Base-by-base conservation (phyloP, 2,329 filamentous ascomycete genomes). In the Alternaria longipes region DNA sequence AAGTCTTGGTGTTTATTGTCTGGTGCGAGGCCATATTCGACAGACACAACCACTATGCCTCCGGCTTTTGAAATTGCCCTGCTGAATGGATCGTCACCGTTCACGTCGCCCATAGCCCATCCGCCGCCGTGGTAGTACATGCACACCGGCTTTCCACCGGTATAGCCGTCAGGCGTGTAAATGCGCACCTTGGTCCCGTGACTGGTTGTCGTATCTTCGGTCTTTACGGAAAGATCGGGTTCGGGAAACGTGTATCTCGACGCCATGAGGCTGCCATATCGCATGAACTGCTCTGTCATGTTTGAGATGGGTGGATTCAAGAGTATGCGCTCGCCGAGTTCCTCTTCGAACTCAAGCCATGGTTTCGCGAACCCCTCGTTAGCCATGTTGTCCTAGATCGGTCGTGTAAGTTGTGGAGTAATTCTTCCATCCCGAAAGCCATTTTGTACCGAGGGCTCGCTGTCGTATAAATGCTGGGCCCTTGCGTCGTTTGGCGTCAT, bases 41-140 rank as follows among this genome's bases (percentile, higher is more conserved):
- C 72, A 20, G 74, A 75, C 3, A 79, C 71, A n/a, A 79, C 60
- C 8, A 79, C 72, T 2, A 74, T 56, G 8, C 59, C 65, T 5
- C 68, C 70, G 1, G 44, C 36, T 30, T 64, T 74, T 71, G 36
- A 70, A 62, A 24, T 76, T 68, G 28, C 60, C 52, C 77, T 56
- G 36, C 71, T 74, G 32, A 65, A 64, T 1, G 63, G 51, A 60
- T 80, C 78, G 30, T 79, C 77, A 6, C 66, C 67, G 18, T 79
- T 71, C 2, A 80, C 41, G 44, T 77, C 70, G 12, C 77, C 75
- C 71, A 79, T 76, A 5, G 75, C 75, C 77, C 76, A 80, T 5
- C 77, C 78, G 40, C 78, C 78, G 32, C 77, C 72, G 62, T 80
- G 78, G 36, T 66, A 76, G 45, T 78, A 79, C 14, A 80, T 56